These are phyloP conservation scores for Fusarium sp. DNA, from an alignment of 2,329 filamentous ascomycete genomes.

Conservation along the genomic window DNA sequence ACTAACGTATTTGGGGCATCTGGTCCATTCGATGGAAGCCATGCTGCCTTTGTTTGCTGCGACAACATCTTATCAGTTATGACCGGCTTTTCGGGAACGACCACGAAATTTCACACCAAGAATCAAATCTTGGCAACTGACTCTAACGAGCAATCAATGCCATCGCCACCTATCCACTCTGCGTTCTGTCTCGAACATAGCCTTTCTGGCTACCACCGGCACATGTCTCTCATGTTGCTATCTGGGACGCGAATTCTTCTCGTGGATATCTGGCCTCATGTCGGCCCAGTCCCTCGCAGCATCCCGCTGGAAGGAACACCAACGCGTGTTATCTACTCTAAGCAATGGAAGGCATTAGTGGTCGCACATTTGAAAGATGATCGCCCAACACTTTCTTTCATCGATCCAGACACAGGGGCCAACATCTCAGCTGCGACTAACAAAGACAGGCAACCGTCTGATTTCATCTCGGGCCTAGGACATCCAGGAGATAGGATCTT, in stretches of 20 bases:
- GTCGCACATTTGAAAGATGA: conserved; percentile 60
- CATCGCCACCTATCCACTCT: conserved; percentile 61
- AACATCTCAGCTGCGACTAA: conserved; percentile 61
- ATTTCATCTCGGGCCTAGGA: conserved; percentile 67
- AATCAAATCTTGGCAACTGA: conserved; percentile 65
- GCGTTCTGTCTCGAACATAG: conserved; percentile 56
- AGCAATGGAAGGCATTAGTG: conserved; percentile 62
- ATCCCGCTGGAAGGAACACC: conserved; percentile 62
- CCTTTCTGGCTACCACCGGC: conserved; percentile 53
- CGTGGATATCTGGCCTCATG: conserved; percentile 60
- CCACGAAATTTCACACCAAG: conserved; percentile 53
- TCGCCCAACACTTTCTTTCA: conserved; percentile 63
- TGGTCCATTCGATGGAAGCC: conserved; percentile 37
- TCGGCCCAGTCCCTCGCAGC: conserved; percentile 61
- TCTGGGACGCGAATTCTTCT: conserved; percentile 63
- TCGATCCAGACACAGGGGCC: conserved; percentile 66
- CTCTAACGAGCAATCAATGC: conserved; percentile 57
- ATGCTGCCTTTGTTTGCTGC: conserved; percentile 59
- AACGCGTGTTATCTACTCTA: conserved; percentile 65
- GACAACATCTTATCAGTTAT: conserved; percentile 60
- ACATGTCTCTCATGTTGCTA: conserved; percentile 61
- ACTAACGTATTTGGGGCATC: conserved; percentile 50
- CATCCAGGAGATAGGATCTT: conserved; percentile 68
- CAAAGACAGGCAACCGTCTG: conserved; percentile 54
- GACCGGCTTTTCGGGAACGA: conserved; percentile 49